Evolutionary conservation across 2,329 filamentous ascomycete genomes (phyloP).

Genomic region (Sporothrix brunneoviolacea): DNA sequence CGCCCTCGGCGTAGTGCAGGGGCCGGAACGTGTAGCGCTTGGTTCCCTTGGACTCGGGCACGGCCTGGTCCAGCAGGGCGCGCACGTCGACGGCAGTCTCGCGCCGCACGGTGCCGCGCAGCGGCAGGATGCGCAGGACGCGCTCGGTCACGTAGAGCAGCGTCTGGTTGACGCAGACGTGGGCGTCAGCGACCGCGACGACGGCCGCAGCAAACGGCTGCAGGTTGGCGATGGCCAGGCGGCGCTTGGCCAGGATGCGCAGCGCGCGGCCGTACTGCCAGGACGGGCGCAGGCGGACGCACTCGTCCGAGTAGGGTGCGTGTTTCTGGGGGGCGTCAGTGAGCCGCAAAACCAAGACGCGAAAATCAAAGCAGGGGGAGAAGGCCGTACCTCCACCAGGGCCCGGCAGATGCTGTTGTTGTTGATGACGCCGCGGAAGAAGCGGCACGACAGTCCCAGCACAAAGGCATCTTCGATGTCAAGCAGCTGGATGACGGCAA

Average conservation of each 20-base stretch:
- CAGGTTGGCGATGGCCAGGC: constrained; percentile 52
- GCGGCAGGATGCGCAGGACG: constrained; percentile 50
- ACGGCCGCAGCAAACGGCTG: constrained; percentile 55
- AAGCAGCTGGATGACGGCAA: constrained; percentile 48
- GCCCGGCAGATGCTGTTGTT: constrained; percentile 51
- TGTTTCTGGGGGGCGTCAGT: constrained; percentile 1
- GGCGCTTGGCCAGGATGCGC: constrained; percentile 54
- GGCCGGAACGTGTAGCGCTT: constrained; percentile 43
- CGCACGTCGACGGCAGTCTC: constrained; percentile 54
- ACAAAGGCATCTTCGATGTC: constrained; percentile 52
- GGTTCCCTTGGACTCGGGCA: constrained; percentile 30
- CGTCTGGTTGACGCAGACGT: constrained; percentile 46
- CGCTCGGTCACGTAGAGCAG: constrained; percentile 54
- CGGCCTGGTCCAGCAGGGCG: constrained; percentile 29
- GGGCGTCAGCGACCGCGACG: constrained; percentile 53
- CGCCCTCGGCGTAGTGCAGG: constrained; percentile 49
- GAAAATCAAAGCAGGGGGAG: background rate
- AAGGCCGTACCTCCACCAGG: constrained; percentile 47
- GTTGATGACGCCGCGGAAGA: constrained; percentile 43
- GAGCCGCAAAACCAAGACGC: constrained; percentile 20
- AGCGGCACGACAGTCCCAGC: constrained; percentile 45
- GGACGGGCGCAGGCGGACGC: background rate
- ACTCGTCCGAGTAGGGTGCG: constrained; percentile 6
- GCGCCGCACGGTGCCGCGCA: constrained; percentile 39
- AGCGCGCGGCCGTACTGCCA: constrained; percentile 46